phyloP scores from a whole-genome alignment of 345 rosid genomes.

The Raphanus sativus region DNA sequence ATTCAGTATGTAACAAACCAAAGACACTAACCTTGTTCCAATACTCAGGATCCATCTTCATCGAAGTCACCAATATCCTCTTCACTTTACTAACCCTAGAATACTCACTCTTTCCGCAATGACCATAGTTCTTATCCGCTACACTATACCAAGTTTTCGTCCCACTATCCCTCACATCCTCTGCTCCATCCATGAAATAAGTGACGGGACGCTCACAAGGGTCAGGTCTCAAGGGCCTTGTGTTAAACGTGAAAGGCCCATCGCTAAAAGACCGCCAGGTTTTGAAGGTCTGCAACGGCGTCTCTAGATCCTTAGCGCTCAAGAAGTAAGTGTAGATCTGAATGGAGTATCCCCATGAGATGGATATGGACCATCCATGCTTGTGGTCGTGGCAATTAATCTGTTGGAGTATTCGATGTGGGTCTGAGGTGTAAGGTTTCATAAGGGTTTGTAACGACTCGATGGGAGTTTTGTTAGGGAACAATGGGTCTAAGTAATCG shows the following conservation, averaged over 20 bases:
- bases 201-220: conserved; percentile 56
- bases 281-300: conserved; percentile 68
- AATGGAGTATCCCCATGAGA: conserved; percentile 86
- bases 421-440: conserved; percentile 53
- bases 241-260: conserved; percentile 79
- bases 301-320: conserved; percentile 44
- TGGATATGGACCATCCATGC: conserved; percentile 64
- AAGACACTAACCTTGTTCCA: conserved; percentile 58
- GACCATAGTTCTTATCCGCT: conserved; percentile 32
- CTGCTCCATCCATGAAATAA: conserved; percentile 55
- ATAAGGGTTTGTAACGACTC: conserved; percentile 54
- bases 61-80: conserved; percentile 50
- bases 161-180: conserved; percentile 47
- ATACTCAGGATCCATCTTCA: conserved; percentile 58
- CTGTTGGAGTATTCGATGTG: conserved; percentile 68
- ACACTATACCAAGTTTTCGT: conserved; percentile 51
- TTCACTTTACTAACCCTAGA: conserved; percentile 40
- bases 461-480: conserved; percentile 51
- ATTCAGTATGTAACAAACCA: not conserved
- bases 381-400: conserved; percentile 53
- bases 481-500: conserved; percentile 51
- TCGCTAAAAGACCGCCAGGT: conserved; percentile 62
- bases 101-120: conserved; percentile 42
- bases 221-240: conserved; percentile 46
- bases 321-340: conserved; percentile 55